Base-by-base conservation (phyloP, 192 early-diverging fungal genomes). In the Linnemannia elongata region DNA sequence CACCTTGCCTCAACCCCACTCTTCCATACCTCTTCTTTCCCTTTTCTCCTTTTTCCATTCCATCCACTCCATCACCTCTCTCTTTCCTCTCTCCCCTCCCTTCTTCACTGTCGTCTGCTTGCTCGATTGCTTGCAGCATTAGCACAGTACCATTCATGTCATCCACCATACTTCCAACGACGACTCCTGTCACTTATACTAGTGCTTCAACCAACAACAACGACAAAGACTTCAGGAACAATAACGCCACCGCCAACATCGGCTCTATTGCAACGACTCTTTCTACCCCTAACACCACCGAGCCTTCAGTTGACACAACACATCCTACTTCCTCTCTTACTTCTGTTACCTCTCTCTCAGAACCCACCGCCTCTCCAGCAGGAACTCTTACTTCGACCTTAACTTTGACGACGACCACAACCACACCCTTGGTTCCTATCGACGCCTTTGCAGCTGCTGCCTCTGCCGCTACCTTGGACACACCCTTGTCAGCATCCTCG, bases 61-160 rank as follows among this genome's bases (percentile, higher is more conserved):
- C 47, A 49, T 18, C 49, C 4, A 22, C 49, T 52, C 66, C 24
- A 24, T 66, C 75, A 12, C 75, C 7, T 77, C 54, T 55, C 52
- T 70, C 69, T 52, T 15, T 8, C 20, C 33, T 38, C 39, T 30
- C 60, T 60, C n/a, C 47, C 57, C 33, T 41, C 60, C 17, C 18
- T 57, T 36, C 10, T 35, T 66, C 49, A 17, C 17, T 22, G 42
- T 41, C 24, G 69, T 13, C 70, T 72, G 47, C 44, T 74, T 44
- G 7, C 73, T 74, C 73, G 18, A n/a, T 74, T 42, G 45, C 42
- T 74, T 44, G 73, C 30, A 66, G 60, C 60, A 33, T 15, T 66
- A 30, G 15, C 6, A 30, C n/a, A 30, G 27, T 30, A 27, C 30
- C 30, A 66, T 66, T 66, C 60, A 66, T 66, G 60, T 66, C 30